phyloP scores from a whole-genome alignment of 768 basidiomycete species.

The Mrakia hoshinonis region DNA sequence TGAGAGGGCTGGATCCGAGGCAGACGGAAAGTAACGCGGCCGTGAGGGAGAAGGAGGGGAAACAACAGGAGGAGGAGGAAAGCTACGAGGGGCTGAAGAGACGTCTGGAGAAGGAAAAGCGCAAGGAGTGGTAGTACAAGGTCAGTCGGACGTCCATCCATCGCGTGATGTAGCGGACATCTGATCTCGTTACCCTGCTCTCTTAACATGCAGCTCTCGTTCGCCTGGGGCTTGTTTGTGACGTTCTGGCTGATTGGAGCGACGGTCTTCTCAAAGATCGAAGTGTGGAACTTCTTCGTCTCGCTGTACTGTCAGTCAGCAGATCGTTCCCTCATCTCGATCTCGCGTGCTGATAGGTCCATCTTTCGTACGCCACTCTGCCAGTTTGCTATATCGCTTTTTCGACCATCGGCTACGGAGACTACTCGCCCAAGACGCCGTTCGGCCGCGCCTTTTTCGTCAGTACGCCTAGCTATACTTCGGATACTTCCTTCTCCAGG shows the following conservation, averaged over 20 bases:
- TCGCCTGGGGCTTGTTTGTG: background rate
- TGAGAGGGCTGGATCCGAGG: background rate
- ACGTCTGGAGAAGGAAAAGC: conserved; percentile 39
- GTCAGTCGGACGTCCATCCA: too few relatives aligned
- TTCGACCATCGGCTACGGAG: conserved; percentile 62
- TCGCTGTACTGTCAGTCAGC: conserved; percentile 26
- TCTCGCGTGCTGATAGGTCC: background rate
- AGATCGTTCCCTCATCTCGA: background rate
- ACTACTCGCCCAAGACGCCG: conserved; percentile 54
- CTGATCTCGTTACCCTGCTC: conserved; percentile 34
- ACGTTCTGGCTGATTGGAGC: conserved; percentile 28
- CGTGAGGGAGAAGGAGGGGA: conserved; percentile 34
- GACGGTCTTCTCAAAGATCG: conserved; percentile 31
- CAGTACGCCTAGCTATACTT: conserved; percentile 67
- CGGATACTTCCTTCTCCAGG: conserved; percentile 69
- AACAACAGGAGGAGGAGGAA: conserved; percentile 20
- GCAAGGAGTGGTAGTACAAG: conserved; percentile 44
- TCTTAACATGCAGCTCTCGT: background rate
- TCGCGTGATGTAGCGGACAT: too few relatives aligned
- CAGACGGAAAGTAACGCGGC: conserved; percentile 48
- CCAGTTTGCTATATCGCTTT: conserved; percentile 46
- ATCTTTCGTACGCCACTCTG: background rate
- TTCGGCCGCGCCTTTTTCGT: conserved; percentile 67
- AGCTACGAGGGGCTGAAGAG: conserved; percentile 33
- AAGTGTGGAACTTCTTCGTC: conserved; percentile 32